Evolutionary conservation across 2,329 filamentous ascomycete species (phyloP).

Genomic region (Ceratocystis ficicola): DNA sequence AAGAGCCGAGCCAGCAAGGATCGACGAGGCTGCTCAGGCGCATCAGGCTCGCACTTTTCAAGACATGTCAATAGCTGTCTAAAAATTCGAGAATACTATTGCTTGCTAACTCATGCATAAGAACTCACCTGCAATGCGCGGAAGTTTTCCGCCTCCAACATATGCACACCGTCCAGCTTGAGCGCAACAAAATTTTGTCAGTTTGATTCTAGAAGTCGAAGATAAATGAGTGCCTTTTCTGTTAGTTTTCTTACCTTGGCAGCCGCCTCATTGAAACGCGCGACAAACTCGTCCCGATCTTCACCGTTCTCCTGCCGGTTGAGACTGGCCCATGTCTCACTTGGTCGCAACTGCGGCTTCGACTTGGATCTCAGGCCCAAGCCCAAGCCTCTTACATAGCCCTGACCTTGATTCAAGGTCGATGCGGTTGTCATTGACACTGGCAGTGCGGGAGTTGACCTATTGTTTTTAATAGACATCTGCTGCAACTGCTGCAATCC

Average conservation of each 20-base stretch:
- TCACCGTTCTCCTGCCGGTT: slow-evolving; percentile 35
- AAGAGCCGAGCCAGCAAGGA: slow-evolving; percentile 21
- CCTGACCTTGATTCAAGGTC: neutral
- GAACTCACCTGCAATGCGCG: slow-evolving; percentile 29
- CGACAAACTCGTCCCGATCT: slow-evolving; percentile 38
- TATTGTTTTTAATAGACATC: slow-evolving; percentile 12
- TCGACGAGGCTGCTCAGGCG: slow-evolving; percentile 20
- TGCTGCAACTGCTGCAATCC: neutral
- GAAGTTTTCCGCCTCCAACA: slow-evolving; percentile 31
- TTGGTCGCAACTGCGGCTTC: slow-evolving; percentile 20
- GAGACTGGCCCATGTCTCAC: slow-evolving; percentile 20
- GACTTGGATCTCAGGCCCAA: slow-evolving; percentile 15
- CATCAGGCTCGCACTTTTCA: slow-evolving; percentile 23
- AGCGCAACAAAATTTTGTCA: neutral
- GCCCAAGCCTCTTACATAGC: slow-evolving; percentile 10
- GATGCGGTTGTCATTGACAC: slow-evolving; percentile 9
- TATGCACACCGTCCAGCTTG: slow-evolving; percentile 42
- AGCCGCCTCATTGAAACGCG: slow-evolving; percentile 50
- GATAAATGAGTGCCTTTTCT: neutral
- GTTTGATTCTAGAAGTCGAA: neutral
- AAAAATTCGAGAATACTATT: neutral
- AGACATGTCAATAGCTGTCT: slow-evolving; percentile 15
- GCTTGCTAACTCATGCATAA: neutral
- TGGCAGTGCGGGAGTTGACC: slow-evolving; percentile 20
- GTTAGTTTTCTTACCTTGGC: slow-evolving; percentile 36